Conservation (phyloP, 106 monocot genomes). For the Dendrobium officinale region DNA sequence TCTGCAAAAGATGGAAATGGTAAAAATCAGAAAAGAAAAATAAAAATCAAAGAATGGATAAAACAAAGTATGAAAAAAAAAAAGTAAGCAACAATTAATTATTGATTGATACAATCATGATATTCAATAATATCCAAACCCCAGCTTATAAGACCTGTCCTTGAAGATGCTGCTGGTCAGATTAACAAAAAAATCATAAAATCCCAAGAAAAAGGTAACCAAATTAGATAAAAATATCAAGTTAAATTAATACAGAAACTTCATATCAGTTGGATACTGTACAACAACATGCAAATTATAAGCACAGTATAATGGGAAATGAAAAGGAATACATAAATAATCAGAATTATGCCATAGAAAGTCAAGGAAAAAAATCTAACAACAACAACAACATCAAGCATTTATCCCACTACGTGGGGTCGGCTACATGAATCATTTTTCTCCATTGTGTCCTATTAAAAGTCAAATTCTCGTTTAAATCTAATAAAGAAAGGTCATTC, state of each 20-base stretch:
- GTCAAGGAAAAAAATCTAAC: neutral
- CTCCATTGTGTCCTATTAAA: too few species aligned
- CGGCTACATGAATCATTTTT: too few species aligned
- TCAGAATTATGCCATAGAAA: neutral
- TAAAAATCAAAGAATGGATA: neutral
- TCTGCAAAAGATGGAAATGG: conserved; percentile 40
- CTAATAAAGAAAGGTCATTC: too few species aligned
- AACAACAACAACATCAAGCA: too few species aligned
- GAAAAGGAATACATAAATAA: neutral
- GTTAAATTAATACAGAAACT: neutral
- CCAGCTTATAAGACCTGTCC: neutral
- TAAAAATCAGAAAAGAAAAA: neutral
- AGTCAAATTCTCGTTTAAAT: too few species aligned
- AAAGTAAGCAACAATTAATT: neutral
- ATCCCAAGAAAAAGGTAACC: neutral
- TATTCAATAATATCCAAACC: neutral
- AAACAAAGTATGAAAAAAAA: neutral
- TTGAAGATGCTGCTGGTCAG: neutral
- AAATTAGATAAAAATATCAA: neutral
- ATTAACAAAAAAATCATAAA: neutral
- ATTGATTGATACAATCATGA: neutral
- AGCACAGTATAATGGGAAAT: neutral
- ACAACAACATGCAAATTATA: neutral
- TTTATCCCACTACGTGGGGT: too few species aligned
- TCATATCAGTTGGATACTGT: too few species aligned